Percentiles rank a stretch among this genome's conserved stretches.
phyloP scores from a whole-genome alignment of 2,329 filamentous ascomycete genomes.

The Zymoseptoria tritici region DNA sequence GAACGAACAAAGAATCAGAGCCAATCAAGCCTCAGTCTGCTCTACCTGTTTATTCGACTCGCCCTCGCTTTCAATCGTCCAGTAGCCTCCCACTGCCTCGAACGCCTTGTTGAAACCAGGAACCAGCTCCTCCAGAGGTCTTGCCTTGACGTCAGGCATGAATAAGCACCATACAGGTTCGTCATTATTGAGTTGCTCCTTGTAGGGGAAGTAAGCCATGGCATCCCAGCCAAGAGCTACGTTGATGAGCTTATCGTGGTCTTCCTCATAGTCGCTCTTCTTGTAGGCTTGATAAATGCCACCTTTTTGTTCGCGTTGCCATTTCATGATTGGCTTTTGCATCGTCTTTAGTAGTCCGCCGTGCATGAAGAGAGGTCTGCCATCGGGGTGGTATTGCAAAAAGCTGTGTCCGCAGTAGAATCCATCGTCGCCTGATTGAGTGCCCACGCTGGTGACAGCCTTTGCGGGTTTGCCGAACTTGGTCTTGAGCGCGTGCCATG shows the following conservation, averaged over 20 bases:
- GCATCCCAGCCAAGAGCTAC: conserved; percentile 14
- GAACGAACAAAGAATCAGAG: no score
- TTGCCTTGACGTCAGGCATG: conserved; percentile 16
- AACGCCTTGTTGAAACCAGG: conserved; percentile 16
- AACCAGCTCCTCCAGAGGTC: conserved; percentile 19
- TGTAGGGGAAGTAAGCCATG: conserved; percentile 10
- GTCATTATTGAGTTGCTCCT: not conserved
- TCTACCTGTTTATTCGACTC: not conserved
- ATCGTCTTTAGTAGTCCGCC: conserved; percentile 27
- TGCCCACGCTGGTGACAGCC: conserved; percentile 26
- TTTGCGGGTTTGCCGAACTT: conserved; percentile 21
- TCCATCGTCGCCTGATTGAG: conserved; percentile 5
- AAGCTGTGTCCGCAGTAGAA: conserved; percentile 29
- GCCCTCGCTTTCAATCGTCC: conserved; percentile 14
- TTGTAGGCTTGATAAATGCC: conserved; percentile 29
- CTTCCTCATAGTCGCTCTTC: conserved; percentile 10
- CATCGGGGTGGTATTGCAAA: conserved; percentile 27
- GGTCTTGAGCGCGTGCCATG: conserved; percentile 28
- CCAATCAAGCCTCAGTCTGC: no score
- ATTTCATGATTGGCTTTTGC: conserved; percentile 29
- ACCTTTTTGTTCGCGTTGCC: conserved; percentile 20
- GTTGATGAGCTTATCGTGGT: conserved; percentile 10
- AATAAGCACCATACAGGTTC: conserved; percentile 17
- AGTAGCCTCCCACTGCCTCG: conserved; percentile 23
- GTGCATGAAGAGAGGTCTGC: conserved; percentile 25